phyloP scores from a whole-genome alignment of 495 filamentous ascomycete species.

The Alectoria sarmentosa region DNA sequence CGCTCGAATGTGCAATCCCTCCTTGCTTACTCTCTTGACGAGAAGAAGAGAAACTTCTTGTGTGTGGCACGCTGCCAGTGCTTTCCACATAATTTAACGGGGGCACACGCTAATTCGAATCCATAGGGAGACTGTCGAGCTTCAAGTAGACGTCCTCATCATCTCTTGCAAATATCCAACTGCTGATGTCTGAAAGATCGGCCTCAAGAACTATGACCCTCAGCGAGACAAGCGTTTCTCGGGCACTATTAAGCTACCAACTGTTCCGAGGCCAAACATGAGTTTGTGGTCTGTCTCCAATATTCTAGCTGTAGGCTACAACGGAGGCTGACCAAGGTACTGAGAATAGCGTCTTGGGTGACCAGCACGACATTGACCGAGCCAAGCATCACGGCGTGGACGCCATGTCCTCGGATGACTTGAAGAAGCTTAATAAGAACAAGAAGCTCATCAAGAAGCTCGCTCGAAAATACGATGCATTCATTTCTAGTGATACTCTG shows the following conservation, averaged over 20 bases:
- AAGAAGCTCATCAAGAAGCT: conserved; percentile 99
- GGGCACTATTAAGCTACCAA: conserved; percentile 90
- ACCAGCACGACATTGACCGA: conserved; percentile 99
- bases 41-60: conserved; percentile 99
- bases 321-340: conserved; percentile 19
- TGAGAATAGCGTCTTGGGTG: conserved; percentile 73
- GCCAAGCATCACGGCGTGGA: conserved; percentile 97
- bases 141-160: conserved; percentile 32
- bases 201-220: conserved; percentile 99
- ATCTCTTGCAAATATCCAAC: not conserved
- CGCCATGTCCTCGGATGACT: conserved; percentile 93
- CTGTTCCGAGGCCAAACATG: conserved; percentile 89
- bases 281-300: conserved; percentile 62
- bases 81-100: too few species aligned
- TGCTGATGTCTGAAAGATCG: conserved; percentile 46
- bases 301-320: not conserved
- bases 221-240: conserved; percentile 99
- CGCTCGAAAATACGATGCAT: conserved; percentile 99
- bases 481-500: conserved; percentile 88
- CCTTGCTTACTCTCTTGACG: conserved; percentile 88
- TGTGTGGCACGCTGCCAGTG: not conserved
- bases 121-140: conserved; percentile 56
- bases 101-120: not conserved
- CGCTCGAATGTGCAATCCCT: conserved; percentile 85
- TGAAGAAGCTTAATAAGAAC: conserved; percentile 99